These are phyloP conservation scores for Eucalyptus curtisii DNA, from an alignment of 345 rosid genomes.

Conservation along the genomic window DNA sequence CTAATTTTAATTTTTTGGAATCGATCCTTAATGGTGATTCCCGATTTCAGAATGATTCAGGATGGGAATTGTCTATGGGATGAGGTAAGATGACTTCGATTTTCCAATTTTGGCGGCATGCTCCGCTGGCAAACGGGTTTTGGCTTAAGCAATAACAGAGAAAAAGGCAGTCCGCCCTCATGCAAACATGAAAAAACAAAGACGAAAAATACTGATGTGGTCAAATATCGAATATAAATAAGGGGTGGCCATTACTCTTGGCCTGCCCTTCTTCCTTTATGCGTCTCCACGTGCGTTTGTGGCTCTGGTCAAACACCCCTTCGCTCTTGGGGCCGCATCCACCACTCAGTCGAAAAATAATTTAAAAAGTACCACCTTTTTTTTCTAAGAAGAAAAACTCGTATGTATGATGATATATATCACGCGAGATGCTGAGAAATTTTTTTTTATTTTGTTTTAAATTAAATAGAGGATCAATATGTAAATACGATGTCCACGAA, in stretches of 20 bases:
- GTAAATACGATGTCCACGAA: neutral
- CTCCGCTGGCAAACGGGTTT: neutral
- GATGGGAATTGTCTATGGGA: neutral
- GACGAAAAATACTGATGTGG: neutral
- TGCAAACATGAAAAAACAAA: neutral
- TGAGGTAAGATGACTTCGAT: neutral
- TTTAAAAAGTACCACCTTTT: neutral
- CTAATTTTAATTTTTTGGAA: no score
- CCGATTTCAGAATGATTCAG: rapidly evolving
- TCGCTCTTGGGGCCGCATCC: neutral
- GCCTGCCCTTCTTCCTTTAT: neutral
- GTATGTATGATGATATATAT: neutral
- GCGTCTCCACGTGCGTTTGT: neutral
- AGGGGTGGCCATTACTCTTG: neutral
- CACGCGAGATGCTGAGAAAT: rapidly evolving
- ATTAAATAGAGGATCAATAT: neutral
- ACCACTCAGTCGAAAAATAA: neutral
- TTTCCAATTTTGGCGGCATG: neutral
- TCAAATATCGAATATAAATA: neutral
- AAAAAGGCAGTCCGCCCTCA: neutral
- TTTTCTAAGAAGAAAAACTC: no score
- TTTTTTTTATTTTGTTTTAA: neutral
- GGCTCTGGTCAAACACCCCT: neutral
- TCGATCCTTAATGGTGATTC: rapidly evolving
- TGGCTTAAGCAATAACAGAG: neutral